phyloP scores from a whole-genome alignment of 805 yeast species.

The Candida sphagnicola region DNA sequence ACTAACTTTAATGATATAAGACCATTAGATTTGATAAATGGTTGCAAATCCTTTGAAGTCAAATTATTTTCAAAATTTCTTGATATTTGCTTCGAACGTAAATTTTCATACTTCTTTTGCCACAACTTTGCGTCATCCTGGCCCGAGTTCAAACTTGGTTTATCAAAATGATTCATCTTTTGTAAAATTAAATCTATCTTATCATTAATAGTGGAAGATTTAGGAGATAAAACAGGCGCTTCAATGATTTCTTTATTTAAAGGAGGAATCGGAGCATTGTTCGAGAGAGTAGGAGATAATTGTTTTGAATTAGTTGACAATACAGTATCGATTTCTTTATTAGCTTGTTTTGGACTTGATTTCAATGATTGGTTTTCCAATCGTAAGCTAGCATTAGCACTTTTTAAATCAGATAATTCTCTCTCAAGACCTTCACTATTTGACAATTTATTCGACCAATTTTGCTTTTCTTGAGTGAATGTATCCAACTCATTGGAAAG shows the following conservation, averaged over 20 bases:
- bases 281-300: not conserved
- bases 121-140: constrained; percentile 39
- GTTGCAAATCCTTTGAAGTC: constrained; percentile 20
- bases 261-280: not conserved
- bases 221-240: not conserved
- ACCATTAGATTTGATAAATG: constrained; percentile 37
- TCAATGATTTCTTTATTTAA: not conserved
- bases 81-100: constrained; percentile 31
- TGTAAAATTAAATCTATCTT: constrained; percentile 22
- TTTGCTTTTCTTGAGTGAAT: constrained; percentile 13
- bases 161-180: constrained; percentile 24
- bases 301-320: not conserved
- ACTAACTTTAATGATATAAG: constrained; percentile 43
- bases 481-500: constrained; percentile 17
- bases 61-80: constrained; percentile 15
- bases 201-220: constrained; percentile 3
- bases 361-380: constrained; percentile 37
- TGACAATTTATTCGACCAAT: constrained; percentile 4
- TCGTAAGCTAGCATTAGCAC: constrained; percentile 29
- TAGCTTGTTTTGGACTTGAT: constrained; percentile 1
- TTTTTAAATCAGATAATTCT: constrained; percentile 27
- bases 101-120: constrained; percentile 49
- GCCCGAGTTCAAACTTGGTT: constrained; percentile 13
- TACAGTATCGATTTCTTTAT: not conserved
- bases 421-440: constrained; percentile 6